Percentiles rank a stretch among this genome's conserved stretches.
Evolutionary conservation across 1,139 yeast genomes (phyloP).

Genomic region (Pichiaceae sp.): DNA sequence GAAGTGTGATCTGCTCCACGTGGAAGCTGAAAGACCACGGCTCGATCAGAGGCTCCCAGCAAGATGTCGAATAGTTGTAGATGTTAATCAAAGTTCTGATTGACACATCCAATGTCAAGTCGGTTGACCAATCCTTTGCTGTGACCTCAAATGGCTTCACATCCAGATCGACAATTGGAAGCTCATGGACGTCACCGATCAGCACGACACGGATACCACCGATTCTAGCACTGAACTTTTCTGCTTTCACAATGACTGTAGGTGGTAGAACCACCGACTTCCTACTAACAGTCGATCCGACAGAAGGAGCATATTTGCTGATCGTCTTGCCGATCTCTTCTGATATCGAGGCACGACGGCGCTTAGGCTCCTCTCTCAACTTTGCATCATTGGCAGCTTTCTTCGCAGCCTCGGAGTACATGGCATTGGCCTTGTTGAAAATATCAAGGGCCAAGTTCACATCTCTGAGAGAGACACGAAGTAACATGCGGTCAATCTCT

Average conservation of each 20-base stretch:
- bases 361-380: not conserved
- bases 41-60: constrained; percentile 95
- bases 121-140: constrained; percentile 88
- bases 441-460: constrained; percentile 71
- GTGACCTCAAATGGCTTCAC: constrained; percentile 63
- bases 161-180: constrained; percentile 81
- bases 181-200: constrained; percentile 89
- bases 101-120: constrained; percentile 62
- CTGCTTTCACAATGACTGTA: constrained; percentile 52
- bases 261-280: constrained; percentile 10
- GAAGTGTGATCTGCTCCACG: constrained; percentile 40
- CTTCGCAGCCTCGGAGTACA: constrained; percentile 29
- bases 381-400: constrained; percentile 2
- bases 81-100: constrained; percentile 69
- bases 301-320: constrained; percentile 61
- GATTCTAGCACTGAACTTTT: constrained; percentile 58
- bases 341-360: constrained; percentile 21
- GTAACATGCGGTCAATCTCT: constrained; percentile 69
- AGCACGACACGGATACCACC: constrained; percentile 83
- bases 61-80: constrained; percentile 83
- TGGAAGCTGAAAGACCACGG: constrained; percentile 80
- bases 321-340: constrained; percentile 54
- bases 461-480: constrained; percentile 82
- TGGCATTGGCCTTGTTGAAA: constrained; percentile 59
- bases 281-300: constrained; percentile 35